Conservation (phyloP, 2,329 filamentous ascomycete genomes). For the Thyridium curvatum region DNA sequence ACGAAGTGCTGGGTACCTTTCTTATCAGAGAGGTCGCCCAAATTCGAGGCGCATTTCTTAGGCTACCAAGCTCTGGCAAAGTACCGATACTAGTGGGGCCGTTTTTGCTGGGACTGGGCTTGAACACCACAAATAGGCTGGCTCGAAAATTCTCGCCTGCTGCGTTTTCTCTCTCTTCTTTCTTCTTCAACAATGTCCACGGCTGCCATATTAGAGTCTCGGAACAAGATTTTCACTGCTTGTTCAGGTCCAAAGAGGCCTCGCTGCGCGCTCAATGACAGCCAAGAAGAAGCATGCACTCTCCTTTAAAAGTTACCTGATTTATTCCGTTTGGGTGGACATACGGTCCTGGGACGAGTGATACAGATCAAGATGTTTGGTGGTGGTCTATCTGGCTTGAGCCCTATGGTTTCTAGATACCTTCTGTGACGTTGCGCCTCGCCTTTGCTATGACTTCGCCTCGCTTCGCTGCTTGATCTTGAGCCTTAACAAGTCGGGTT, state of each 20-base stretch:
- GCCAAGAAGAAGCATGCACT: slow-evolving; percentile 77
- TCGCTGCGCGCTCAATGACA: slow-evolving; percentile 95
- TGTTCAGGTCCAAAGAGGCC: slow-evolving; percentile 78
- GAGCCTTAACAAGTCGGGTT: slow-evolving; percentile 68
- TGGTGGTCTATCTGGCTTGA: too few species aligned
- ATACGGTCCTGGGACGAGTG: slow-evolving; percentile 26
- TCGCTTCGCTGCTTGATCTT: slow-evolving; percentile 71
- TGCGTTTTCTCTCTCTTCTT: slow-evolving; percentile 30
- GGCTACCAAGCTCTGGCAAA: too few species aligned
- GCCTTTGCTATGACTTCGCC: slow-evolving; percentile 10
- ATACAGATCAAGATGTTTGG: too few species aligned
- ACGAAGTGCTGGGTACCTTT: too few species aligned
- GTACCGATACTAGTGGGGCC: too few species aligned
- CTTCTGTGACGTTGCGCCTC: neutral
- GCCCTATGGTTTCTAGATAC: too few species aligned
- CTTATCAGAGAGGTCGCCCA: too few species aligned
- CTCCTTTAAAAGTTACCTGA: slow-evolving; percentile 65
- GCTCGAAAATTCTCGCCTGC: slow-evolving; percentile 11
- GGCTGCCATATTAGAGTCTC: slow-evolving; percentile 99
- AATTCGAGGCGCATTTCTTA: too few species aligned
- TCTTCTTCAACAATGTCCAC: slow-evolving; percentile 66
- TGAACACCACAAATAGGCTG: neutral
- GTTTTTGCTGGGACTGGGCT: neutral
- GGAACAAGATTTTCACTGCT: slow-evolving; percentile 86
- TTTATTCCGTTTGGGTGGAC: slow-evolving; percentile 33